Conservation (phyloP, 495 filamentous ascomycete species). For the Penicillium ochrochloron region DNA sequence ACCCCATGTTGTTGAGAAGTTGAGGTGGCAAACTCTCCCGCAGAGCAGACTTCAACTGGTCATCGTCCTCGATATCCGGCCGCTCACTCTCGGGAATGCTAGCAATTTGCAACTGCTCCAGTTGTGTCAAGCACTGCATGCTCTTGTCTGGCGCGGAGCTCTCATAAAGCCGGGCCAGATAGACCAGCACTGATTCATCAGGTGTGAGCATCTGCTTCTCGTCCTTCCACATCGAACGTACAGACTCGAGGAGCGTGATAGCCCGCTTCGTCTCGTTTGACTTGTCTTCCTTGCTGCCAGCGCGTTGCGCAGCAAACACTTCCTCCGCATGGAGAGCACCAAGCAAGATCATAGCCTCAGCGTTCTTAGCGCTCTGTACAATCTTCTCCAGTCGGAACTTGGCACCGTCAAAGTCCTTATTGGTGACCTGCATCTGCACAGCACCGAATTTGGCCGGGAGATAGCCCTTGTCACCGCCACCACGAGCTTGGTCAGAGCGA, state of each 20-base stretch:
- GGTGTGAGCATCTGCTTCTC: slow-evolving; percentile 79
- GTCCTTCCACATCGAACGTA: slow-evolving; percentile 88
- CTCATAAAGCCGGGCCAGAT: slow-evolving; percentile 90
- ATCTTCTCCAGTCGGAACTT: slow-evolving; percentile 95
- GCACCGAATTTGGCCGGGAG: slow-evolving; percentile 90
- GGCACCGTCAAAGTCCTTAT: slow-evolving; percentile 83
- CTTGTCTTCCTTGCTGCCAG: slow-evolving; percentile 83
- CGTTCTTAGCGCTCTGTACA: slow-evolving; percentile 78
- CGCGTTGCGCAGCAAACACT: slow-evolving; percentile 76
- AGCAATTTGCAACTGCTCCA: slow-evolving; percentile 84
- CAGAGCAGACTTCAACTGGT: slow-evolving; percentile 60
- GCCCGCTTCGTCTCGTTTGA: slow-evolving; percentile 81
- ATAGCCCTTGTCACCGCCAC: slow-evolving; percentile 84
- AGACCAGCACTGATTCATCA: slow-evolving; percentile 88
- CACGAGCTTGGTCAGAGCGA: slow-evolving; percentile 85
- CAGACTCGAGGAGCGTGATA: slow-evolving; percentile 76
- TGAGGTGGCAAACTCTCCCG: slow-evolving; percentile 83
- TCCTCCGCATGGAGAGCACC: slow-evolving; percentile 93
- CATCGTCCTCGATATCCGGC: slow-evolving; percentile 67
- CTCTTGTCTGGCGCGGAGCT: slow-evolving; percentile 83
- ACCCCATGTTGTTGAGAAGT: slow-evolving; percentile 94
- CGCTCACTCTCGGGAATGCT: slow-evolving; percentile 69
- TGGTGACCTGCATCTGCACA: slow-evolving; percentile 83
- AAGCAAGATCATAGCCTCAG: slow-evolving; percentile 90
- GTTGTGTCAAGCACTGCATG: slow-evolving; percentile 84